phyloP scores from a whole-genome alignment of 2,329 filamentous ascomycete species.

The Penicillium expansum region DNA sequence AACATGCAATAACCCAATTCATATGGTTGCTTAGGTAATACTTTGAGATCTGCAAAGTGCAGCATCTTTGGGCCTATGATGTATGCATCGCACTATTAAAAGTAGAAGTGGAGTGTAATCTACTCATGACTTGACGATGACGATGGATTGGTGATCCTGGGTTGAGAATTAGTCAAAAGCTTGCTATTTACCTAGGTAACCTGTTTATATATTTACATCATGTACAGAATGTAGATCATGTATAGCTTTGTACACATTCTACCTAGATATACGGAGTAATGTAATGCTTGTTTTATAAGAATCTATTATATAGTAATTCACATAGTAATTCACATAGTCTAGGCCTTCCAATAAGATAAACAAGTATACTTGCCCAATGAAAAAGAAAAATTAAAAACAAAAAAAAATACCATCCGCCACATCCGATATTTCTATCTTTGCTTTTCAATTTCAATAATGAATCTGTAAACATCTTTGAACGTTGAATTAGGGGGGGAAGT shows the following conservation, averaged over 20 bases:
- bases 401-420: slow-evolving; percentile 11
- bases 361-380: not conserved
- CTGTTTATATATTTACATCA: not conserved
- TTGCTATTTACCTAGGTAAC: not conserved
- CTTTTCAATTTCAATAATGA: not conserved
- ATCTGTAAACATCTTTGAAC: not conserved
- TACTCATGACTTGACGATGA: slow-evolving; percentile 1
- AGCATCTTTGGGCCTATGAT: not conserved
- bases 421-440: not conserved
- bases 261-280: too few species aligned
- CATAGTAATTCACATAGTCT: not conserved
- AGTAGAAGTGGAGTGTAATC: not conserved
- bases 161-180: not conserved
- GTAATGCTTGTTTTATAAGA: not conserved
- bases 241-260: not conserved
- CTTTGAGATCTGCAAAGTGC: not conserved
- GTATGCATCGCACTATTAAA: not conserved
- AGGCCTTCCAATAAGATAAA: not conserved
- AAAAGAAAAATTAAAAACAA: not conserved
- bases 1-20: not conserved
- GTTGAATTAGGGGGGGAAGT: not conserved
- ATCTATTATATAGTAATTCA: not conserved
- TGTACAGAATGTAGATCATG: too few species aligned
- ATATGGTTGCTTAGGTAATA: not conserved
- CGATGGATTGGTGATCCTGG: not conserved